Percentiles rank a stretch among this genome's conserved stretches.
Evolutionary conservation across 441 rosid genomes (phyloP).

Genomic region (Cnidoscolus chayamansa): DNA sequence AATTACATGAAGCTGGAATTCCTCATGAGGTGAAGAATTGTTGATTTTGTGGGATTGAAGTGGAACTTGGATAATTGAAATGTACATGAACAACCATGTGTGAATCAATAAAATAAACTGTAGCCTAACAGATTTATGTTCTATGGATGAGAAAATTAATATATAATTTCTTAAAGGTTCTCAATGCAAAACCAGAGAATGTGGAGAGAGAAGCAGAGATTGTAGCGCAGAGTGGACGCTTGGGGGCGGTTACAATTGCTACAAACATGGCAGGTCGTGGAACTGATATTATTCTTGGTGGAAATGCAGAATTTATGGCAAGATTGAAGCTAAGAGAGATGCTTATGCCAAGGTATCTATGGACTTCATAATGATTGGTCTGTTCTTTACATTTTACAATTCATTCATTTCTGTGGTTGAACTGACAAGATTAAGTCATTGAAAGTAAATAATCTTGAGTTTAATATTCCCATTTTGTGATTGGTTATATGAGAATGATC

Average conservation of each 20-base stretch:
- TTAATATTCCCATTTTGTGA: neutral
- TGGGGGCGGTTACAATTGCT: conserved; percentile 94
- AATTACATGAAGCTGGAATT: conserved; percentile 77
- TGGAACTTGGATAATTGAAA: neutral
- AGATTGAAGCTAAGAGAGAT: conserved; percentile 96
- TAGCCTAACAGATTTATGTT: neutral
- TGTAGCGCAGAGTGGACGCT: conserved; percentile 98
- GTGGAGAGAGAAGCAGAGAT: conserved; percentile 99
- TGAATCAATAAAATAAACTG: conserved; percentile 3
- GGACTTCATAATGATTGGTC: conserved; percentile 14
- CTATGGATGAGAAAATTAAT: conserved; percentile 18
- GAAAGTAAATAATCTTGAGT: neutral
- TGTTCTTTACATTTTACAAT: conserved; percentile 6
- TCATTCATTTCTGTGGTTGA: neutral
- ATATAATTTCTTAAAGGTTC: conserved; percentile 56
- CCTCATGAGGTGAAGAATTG: conserved; percentile 72
- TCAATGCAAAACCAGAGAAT: conserved; percentile 98
- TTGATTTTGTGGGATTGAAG: conserved; percentile 11
- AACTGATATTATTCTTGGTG: conserved; percentile 96
- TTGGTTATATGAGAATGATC: neutral
- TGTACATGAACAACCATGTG: neutral
- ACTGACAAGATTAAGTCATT: neutral
- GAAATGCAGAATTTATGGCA: conserved; percentile 97
- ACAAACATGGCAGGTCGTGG: conserved; percentile 99
- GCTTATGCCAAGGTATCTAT: conserved; percentile 87